Conservation (phyloP, 2,329 filamentous ascomycete genomes). For the Stachybotrys echinatus region DNA sequence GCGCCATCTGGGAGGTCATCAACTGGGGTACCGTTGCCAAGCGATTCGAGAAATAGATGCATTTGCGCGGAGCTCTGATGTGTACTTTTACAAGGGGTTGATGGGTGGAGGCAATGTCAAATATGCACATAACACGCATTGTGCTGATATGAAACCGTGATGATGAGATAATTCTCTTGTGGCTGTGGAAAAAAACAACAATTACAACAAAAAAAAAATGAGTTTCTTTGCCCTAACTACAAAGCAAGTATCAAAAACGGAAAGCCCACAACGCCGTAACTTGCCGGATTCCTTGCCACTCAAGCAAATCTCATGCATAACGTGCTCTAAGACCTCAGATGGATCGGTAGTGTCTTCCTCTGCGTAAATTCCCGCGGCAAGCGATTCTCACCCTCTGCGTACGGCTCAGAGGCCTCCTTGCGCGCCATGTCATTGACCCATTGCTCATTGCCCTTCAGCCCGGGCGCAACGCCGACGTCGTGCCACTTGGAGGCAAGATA, state of each 20-base stretch:
- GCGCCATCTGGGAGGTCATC: conserved; percentile 87
- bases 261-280: too few relatives aligned
- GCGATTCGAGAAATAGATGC: conserved; percentile 54
- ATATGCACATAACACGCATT: too few relatives aligned
- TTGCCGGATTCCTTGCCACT: too few relatives aligned
- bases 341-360: conserved; percentile 2
- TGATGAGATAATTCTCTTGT: too few relatives aligned
- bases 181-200: too few relatives aligned
- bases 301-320: too few relatives aligned
- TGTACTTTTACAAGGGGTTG: background rate
- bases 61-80: background rate
- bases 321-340: background rate
- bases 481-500: conserved; percentile 67
- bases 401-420: conserved; percentile 51
- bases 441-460: conserved; percentile 50
- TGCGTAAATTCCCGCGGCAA: conserved; percentile 39
- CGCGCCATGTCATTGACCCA: conserved; percentile 36
- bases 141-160: too few relatives aligned
- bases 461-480: conserved; percentile 41
- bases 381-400: conserved; percentile 53
- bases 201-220: too few relatives aligned
- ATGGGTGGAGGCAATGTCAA: background rate
- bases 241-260: too few relatives aligned
- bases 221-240: too few relatives aligned
- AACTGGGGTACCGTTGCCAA: conserved; percentile 91